Evolutionary conservation across 768 basidiomycete genomes (phyloP).

Genomic region (Suillus ampliporus): DNA sequence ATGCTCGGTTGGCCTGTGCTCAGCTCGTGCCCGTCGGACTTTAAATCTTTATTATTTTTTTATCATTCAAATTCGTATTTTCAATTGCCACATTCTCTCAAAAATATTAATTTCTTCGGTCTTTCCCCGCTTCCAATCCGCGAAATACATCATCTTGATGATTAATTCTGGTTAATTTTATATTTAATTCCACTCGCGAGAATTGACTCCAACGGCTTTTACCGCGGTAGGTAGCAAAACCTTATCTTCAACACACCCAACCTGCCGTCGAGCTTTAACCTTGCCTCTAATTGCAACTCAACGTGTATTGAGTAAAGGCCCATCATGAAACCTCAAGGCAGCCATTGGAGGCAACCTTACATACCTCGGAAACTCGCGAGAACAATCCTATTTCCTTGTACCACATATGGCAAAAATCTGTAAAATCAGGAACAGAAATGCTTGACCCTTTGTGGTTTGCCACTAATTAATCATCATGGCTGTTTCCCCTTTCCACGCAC

Average conservation of each 20-base stretch:
- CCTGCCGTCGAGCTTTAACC: not conserved
- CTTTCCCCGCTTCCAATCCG: constrained; percentile 1
- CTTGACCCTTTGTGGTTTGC: constrained; percentile 2
- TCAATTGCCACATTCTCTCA: constrained; percentile 12
- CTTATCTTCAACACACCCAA: not conserved
- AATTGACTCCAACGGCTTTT: not conserved
- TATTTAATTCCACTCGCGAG: constrained; percentile 5
- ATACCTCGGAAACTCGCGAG: constrained; percentile 1
- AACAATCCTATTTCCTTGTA: constrained; percentile 4
- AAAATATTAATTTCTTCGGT: constrained; percentile 9
- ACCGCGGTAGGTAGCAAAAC: not conserved
- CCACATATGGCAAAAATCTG: not conserved
- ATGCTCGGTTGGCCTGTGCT: constrained; percentile 13
- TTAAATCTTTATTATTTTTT: constrained; percentile 26
- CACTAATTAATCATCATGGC: not conserved
- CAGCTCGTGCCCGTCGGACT: constrained; percentile 30
- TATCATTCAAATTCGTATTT: constrained; percentile 26
- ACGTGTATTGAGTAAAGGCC: not conserved
- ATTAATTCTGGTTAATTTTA: constrained; percentile 3
- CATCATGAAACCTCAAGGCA: constrained; percentile 4
- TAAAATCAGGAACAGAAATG: constrained; percentile 5
- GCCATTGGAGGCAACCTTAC: no score
- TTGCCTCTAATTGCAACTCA: not conserved
- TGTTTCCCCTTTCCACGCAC: constrained; percentile 6
- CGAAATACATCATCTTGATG: not conserved